Evolutionary conservation across 306 rosid species (phyloP), one percentile per base, ranked within the genome.

Genomic region (Argentina anserina): DNA sequence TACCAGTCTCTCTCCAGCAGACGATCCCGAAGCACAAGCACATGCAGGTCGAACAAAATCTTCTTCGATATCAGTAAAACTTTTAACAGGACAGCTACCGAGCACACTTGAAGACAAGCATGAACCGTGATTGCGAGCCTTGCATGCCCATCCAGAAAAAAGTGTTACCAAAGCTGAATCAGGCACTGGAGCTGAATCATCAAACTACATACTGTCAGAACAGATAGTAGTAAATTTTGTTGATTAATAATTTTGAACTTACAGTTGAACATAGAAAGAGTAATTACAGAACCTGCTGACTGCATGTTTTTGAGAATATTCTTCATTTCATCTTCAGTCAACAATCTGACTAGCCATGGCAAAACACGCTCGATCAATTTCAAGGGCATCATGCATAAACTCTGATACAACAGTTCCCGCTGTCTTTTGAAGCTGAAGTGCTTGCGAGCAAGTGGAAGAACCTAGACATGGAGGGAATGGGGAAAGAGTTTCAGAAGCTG

Each of bases 121-220:
- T 77, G 84, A 80, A 73, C 97, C 97, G 52, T 88, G 84, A 43
- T 86, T 95, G 79, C 96, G 97, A 71, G 97, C 99, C 89, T 91
- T 91, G 87, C 99, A 95, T 80, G 97, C 96, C 99, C 99, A 95
- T 69, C 99, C 99, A 78, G 86, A 85, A 75, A 95, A 91, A 65
- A 95, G 97, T 20, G 99, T 91, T 78, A 91, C 91, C 81, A 95
- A 68, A 81, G 99, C 99, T 73, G 83, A 83, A 90, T 95, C 99
- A 25, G 84, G 58, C 65, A 80, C 84, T 25, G 99, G 99, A 83
- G 99, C 99, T 95, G 93, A 81, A 83, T 75, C 68, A 86, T 28
- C 73, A 73, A 72, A 76, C 71, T 43, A 73, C 21, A 75, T 33
- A n/a, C 21, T 53, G 78, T 90, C 82, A 90, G 80, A 78, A 69